A percentile compares a stretch with the other conserved stretches of the same genome.
These are phyloP conservation scores for Spathaspora gorwiae DNA, from an alignment of 805 yeast genomes.

Conservation along the genomic window DNA sequence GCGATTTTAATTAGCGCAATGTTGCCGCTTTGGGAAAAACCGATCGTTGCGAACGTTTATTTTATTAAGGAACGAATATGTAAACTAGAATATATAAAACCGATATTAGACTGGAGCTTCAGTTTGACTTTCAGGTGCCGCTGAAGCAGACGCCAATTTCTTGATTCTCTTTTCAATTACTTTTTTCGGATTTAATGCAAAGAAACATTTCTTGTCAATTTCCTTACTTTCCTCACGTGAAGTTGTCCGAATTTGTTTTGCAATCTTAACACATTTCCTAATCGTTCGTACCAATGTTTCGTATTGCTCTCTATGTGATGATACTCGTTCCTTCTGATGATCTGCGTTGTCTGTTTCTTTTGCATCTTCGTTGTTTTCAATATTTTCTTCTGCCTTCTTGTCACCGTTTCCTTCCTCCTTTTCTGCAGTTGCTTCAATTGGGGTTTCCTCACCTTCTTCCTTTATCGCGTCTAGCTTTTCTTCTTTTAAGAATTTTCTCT, in stretches of 20 bases:
- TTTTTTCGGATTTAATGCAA: slow-evolving; percentile 55
- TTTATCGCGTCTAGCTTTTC: slow-evolving; percentile 10
- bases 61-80: no score
- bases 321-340: not conserved
- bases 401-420: slow-evolving; percentile 1
- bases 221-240: slow-evolving; percentile 57
- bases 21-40: no score
- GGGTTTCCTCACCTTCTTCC: slow-evolving; percentile 10
- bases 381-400: slow-evolving; percentile 6
- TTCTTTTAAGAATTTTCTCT: slow-evolving; percentile 47
- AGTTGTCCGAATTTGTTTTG: slow-evolving; percentile 42
- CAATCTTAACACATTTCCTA: slow-evolving; percentile 43
- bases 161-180: slow-evolving; percentile 42
- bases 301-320: slow-evolving; percentile 25
- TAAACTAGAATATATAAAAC: no score
- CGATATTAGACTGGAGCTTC: no score
- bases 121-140: not conserved
- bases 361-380: slow-evolving; percentile 4
- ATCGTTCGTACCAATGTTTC: slow-evolving; percentile 45
- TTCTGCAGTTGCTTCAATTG: slow-evolving; percentile 5
- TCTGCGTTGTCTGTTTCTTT: slow-evolving; percentile 1
- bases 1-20: no score
- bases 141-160: slow-evolving; percentile 12
- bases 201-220: slow-evolving; percentile 62
- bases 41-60: no score